Evolutionary conservation across 371 early-diverging fungal genomes (phyloP), one percentile per base, ranked within the genome.

Genomic region (Circinella umbellata): DNA sequence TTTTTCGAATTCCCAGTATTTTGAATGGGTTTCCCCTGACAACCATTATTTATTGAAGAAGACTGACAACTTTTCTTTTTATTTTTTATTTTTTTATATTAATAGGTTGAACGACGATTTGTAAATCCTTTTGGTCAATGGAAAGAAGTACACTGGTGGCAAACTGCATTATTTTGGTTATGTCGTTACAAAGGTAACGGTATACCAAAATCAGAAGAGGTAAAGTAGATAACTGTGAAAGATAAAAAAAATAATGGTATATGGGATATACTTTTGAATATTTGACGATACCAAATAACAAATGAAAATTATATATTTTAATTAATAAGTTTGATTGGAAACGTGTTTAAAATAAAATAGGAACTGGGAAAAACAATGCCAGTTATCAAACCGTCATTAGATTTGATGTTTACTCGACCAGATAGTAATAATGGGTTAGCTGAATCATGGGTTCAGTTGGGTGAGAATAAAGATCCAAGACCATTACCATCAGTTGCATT

Each of bases 111-210:
- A 47, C 83, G 86, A 4, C 78, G 83, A 18, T 90, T 77, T 77
- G 86, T 87, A 10, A 90, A 90, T 68, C 90, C 90, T 17, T 90
- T 88, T 71, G 64, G 76, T 53, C 88, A 90, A 75, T 90, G 89
- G 89, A 73, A 80, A 54, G 81, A 83, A 63, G 70, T 76, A 0
- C 68, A 72, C 1, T 71, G 71, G 69, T 73, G 82, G 69, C 84
- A 88, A 66, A 81, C 83, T 1, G 69, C 82, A 4, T 74, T 85
- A 27, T 77, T 84, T 17, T 85, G 84, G 80, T 54, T 87, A 46
- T 77, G 78, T 18, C 72, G 86, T 36, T 73, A 67, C 42, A 82
- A 80, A 61, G 76, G 82, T 6, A 88, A 85, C 67, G 79, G 83
- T 18, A 66, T 85, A 17, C 85, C 88, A 0, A 72, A 61, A 46